These are phyloP conservation scores for Suillus brevipes DNA, from an alignment of 768 basidiomycete genomes.

Conservation along the genomic window DNA sequence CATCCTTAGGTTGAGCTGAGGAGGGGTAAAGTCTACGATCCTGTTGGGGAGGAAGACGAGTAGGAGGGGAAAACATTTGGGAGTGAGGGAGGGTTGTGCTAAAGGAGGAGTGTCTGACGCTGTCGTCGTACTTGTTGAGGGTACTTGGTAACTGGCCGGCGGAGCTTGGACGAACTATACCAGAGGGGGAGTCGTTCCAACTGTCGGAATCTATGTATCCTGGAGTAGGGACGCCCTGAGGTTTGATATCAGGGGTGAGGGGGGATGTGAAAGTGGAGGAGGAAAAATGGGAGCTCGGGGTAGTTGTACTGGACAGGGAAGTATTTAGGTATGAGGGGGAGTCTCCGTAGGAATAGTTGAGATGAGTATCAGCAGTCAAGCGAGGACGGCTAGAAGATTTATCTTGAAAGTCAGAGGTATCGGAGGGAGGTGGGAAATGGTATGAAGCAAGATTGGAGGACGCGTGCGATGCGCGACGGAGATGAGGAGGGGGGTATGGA, in stretches of 20 bases:
- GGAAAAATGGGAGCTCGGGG: conserved; percentile 51
- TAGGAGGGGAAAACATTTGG: conserved; percentile 65
- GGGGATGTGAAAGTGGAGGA: conserved; percentile 48
- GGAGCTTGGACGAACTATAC: conserved; percentile 67
- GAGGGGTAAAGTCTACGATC: conserved; percentile 54
- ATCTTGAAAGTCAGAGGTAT: conserved; percentile 39
- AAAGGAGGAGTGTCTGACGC: conserved; percentile 67
- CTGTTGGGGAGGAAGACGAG: conserved; percentile 71
- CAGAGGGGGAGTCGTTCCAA: conserved; percentile 56
- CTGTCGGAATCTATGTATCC: conserved; percentile 47
- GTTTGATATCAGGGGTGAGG: conserved; percentile 47
- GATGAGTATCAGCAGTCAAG: conserved; percentile 48
- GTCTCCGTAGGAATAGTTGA: conserved; percentile 43
- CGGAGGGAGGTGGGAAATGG: conserved; percentile 55
- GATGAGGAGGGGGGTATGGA: conserved; percentile 53
- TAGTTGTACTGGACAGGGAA: conserved; percentile 52
- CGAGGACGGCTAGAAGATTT: conserved; percentile 43
- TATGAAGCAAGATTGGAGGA: conserved; percentile 44
- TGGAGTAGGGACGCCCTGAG: conserved; percentile 45
- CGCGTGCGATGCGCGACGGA: conserved; percentile 47
- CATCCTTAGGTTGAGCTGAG: conserved; percentile 53
- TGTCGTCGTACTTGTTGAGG: conserved; percentile 67
- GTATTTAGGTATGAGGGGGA: conserved; percentile 50
- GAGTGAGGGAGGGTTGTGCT: conserved; percentile 56
- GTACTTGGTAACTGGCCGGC: conserved; percentile 57